Base-by-base conservation (phyloP, 2,329 filamentous ascomycete genomes). In the Fusarium sp. region DNA sequence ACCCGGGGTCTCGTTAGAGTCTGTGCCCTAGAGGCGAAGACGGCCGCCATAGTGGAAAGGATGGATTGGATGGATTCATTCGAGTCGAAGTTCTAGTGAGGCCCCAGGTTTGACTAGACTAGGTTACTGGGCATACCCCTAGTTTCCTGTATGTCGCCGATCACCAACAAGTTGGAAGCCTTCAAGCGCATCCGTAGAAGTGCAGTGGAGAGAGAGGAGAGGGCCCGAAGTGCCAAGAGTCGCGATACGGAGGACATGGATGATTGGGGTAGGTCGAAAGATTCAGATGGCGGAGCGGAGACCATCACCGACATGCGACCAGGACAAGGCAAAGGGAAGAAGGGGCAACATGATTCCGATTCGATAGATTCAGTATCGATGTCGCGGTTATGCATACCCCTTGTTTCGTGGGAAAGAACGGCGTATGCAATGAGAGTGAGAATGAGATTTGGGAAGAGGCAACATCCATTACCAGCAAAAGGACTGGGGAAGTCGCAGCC, bases 191-290 rank as follows among this genome's bases (percentile, higher is more conserved):
- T 42, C 39, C 42, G 66, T 55, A 45, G 66, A 57, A 54, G 57
- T 37, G 67, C 54, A 42, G 66, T 73, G 70, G 67, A 59, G 70
- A 61, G 66, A 65, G 60, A 62, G 46, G 45, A 69, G 69, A 73
- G 49, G 59, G 41, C 41, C 66, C 52, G 63, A 54, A 64, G 45
- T 56, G 72, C 72, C 72, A 70, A 74, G 72, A 73, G 57, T 51
- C 56, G 62, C 62, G 61, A 75, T 66, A 73, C 68, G 70, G 70
- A 76, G 62, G 66, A 70, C 68, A 76, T 66, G 72, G 72, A 67
- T 67, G 65, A 65, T 68, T 73, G 67, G 62, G 70, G 74, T 72
- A 75, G 70, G 70, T 70, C 59, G 25, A 73, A 73, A 52, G 58
- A 48, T 21, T 55, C 57, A 52, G 52, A 61, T 71, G 52, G 66